These are phyloP conservation scores for Discostella stelligera DNA, from an alignment of 352 stramenopile species.

Conservation along the genomic window DNA sequence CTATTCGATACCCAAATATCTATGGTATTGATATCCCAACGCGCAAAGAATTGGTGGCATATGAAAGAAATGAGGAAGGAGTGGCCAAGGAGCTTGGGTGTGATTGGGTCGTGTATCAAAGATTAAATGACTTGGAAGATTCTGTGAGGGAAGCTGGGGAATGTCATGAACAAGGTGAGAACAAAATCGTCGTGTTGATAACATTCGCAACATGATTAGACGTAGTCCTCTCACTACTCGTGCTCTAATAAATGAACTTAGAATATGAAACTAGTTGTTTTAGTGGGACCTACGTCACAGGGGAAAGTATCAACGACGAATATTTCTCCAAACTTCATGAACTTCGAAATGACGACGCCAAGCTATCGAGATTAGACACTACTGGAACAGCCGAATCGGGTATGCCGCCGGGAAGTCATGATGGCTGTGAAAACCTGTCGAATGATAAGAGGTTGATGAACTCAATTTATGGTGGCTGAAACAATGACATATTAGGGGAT, in stretches of 20 bases:
- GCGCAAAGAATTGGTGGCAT: constrained; percentile 95
- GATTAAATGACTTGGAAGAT: constrained; percentile 89
- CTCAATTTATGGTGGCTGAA: neutral
- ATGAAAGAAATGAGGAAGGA: constrained; percentile 91
- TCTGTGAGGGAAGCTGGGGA: constrained; percentile 72
- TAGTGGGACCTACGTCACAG: constrained; percentile 94
- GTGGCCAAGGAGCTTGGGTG: constrained; percentile 92
- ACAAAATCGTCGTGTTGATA: constrained; percentile 21
- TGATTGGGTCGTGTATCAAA: constrained; percentile 90
- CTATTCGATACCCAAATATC: constrained; percentile 98
- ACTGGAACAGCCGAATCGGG: constrained; percentile 3
- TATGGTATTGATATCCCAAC: constrained; percentile 99
- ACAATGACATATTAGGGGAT: no score
- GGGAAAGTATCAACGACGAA: constrained; percentile 80
- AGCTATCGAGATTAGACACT: constrained; percentile 49
- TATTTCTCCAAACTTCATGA: constrained; percentile 79
- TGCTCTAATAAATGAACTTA: constrained; percentile 14
- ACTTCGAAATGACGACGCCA: constrained; percentile 73
- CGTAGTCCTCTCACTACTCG: neutral
- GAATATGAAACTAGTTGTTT: constrained; percentile 97
- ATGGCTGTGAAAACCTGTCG: constrained; percentile 73
- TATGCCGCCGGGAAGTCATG: constrained; percentile 58
- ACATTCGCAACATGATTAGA: no score
- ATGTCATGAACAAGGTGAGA: constrained; percentile 77
- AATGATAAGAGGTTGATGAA: constrained; percentile 62